Evolutionary conservation across 768 basidiomycete species (phyloP).

Genomic region (Naganishia randhawae): DNA sequence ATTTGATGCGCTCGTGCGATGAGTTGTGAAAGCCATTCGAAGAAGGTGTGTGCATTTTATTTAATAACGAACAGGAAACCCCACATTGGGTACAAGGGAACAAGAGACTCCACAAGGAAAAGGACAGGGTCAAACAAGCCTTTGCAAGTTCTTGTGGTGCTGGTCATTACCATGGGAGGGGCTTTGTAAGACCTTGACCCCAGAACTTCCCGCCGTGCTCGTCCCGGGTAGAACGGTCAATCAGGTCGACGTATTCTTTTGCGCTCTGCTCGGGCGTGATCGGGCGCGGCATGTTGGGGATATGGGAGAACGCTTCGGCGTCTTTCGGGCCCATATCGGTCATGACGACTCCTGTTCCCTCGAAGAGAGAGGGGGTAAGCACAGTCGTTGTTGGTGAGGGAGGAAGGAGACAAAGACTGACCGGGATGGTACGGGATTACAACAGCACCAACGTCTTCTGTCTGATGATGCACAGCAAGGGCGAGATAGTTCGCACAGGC

Average conservation of each 20-base stretch:
- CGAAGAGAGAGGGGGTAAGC: background rate
- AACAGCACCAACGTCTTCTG: background rate
- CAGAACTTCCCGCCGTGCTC: slow-evolving; percentile 9
- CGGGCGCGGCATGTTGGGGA: background rate
- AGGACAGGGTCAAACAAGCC: no score
- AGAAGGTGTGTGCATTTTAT: no score
- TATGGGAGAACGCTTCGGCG: background rate
- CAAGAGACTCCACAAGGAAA: no score
- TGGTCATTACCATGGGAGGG: background rate
- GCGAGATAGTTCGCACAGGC: slow-evolving; percentile 31
- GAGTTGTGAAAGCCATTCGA: no score
- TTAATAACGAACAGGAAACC: no score
- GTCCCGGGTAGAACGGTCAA: background rate
- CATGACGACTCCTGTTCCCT: background rate
- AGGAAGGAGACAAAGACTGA: background rate
- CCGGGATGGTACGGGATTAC: slow-evolving; percentile 21
- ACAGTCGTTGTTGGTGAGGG: background rate
- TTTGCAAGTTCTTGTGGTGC: no score
- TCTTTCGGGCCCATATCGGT: slow-evolving; percentile 16
- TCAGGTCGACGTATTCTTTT: background rate
- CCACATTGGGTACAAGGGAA: no score
- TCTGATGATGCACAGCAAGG: slow-evolving; percentile 26
- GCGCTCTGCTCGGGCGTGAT: background rate
- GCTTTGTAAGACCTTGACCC: background rate
- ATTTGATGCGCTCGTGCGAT: no score